Conservation (phyloP, 1,139 yeast species). For the Hyphopichia burtonii region DNA sequence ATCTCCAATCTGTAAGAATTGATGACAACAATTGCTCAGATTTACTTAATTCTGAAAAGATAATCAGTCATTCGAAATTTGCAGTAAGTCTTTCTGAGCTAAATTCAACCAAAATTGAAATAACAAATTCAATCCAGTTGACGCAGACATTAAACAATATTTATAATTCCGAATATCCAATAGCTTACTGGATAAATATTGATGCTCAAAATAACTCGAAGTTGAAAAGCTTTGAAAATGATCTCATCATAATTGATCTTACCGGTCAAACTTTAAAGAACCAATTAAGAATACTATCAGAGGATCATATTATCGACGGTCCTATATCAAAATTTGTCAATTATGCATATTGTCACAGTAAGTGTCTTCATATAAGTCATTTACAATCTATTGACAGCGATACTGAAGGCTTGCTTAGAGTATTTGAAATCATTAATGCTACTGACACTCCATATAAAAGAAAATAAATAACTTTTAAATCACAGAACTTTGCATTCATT, state of each 20-base stretch:
- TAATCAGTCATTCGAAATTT: constrained; percentile 3
- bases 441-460: constrained; percentile 20
- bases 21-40: constrained; percentile 9
- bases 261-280: constrained; percentile 3
- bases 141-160: constrained; percentile 3
- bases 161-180: constrained; percentile 2
- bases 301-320: not conserved
- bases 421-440: constrained; percentile 14
- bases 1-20: constrained; percentile 11
- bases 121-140: constrained; percentile 9
- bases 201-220: constrained; percentile 5
- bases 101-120: constrained; percentile 20
- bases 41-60: constrained; percentile 12
- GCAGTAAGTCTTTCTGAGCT: constrained; percentile 9
- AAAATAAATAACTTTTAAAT: not conserved
- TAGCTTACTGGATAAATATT: constrained; percentile 3
- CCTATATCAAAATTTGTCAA: constrained; percentile 16
- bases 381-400: constrained; percentile 8
- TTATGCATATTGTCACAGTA: constrained; percentile 20
- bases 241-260: constrained; percentile 15
- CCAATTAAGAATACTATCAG: constrained; percentile 5
- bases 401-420: constrained; percentile 7
- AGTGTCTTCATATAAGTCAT: constrained; percentile 19
- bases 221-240: constrained; percentile 9
- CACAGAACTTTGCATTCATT: not conserved